Conservation (phyloP, 2,329 filamentous ascomycete species). For the Boeremia exigua region DNA sequence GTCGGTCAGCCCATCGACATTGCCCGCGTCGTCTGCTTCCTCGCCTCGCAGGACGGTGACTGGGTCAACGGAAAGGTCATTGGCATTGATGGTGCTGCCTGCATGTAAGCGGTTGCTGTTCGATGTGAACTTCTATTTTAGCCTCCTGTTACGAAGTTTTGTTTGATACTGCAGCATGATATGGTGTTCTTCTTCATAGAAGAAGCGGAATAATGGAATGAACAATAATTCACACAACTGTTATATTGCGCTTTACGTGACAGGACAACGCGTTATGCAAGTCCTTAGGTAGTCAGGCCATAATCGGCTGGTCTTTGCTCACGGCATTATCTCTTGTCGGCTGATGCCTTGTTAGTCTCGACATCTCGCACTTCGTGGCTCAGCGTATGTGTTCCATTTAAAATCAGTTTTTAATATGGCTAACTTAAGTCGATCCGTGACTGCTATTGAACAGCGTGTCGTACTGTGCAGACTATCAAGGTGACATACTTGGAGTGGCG, state of each 20-base stretch:
- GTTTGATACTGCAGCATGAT: conserved; percentile 22
- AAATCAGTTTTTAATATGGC: too few species aligned
- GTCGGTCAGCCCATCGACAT: conserved; percentile 73
- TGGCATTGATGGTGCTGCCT: conserved; percentile 54
- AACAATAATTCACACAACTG: neutral
- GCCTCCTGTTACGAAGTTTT: conserved; percentile 16
- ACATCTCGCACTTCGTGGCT: neutral
- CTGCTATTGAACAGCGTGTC: too few species aligned
- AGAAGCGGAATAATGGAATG: conserved; percentile 11
- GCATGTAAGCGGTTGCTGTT: conserved; percentile 43
- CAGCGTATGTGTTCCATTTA: neutral
- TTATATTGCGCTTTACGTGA: neutral
- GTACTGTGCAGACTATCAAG: neutral
- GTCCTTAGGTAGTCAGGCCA: neutral
- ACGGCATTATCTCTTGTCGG: neutral
- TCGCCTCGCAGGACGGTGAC: conserved; percentile 65
- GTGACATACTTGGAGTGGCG: neutral
- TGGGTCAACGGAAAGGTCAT: conserved; percentile 63
- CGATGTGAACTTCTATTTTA: conserved; percentile 15
- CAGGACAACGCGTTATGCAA: neutral
- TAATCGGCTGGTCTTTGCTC: neutral
- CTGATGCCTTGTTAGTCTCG: neutral
- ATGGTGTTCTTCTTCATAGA: conserved; percentile 23
- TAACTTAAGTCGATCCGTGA: too few species aligned
- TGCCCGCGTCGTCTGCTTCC: conserved; percentile 68